phyloP scores from a whole-genome alignment of 345 rosid genomes.

The Brassica nigra region DNA sequence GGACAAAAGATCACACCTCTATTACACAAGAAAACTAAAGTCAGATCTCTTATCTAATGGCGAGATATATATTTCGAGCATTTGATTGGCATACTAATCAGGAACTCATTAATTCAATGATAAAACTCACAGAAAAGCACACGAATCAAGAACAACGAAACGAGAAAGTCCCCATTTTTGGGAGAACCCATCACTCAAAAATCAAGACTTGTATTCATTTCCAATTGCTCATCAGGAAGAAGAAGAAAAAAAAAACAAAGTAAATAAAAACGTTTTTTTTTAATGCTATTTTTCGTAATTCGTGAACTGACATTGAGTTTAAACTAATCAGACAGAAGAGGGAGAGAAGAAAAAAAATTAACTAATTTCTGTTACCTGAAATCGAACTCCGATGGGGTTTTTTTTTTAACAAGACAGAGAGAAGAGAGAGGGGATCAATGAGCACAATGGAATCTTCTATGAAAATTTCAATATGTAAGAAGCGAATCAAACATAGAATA shows the following conservation, averaged over 20 bases:
- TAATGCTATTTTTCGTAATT: not conserved
- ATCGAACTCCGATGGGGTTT: constrained; percentile 17
- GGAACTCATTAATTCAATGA: constrained; percentile 1
- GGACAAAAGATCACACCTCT: constrained; percentile 6
- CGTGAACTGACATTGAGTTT: constrained; percentile 31
- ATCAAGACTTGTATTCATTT: not conserved
- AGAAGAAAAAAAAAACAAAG: too few species aligned
- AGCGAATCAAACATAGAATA: constrained; percentile 44
- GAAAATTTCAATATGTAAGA: constrained; percentile 27
- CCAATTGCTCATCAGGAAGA: too few species aligned
- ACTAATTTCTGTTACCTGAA: constrained; percentile 34
- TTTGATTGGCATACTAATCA: constrained; percentile 1
- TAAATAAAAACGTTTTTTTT: too few species aligned
- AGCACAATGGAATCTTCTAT: constrained; percentile 37
- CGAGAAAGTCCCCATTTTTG: not conserved
- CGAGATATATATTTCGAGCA: not conserved
- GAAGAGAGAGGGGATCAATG: constrained; percentile 1
- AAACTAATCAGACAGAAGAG: constrained; percentile 11
- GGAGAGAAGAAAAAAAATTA: not conserved
- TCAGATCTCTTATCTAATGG: constrained; percentile 9
- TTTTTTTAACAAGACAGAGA: constrained; percentile 12
- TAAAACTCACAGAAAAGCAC: not conserved
- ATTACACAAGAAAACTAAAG: not conserved
- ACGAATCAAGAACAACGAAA: not conserved
- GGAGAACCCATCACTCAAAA: constrained; percentile 25